phyloP scores from a whole-genome alignment of 2,329 filamentous ascomycete species.

The Fusarium nygamai region DNA sequence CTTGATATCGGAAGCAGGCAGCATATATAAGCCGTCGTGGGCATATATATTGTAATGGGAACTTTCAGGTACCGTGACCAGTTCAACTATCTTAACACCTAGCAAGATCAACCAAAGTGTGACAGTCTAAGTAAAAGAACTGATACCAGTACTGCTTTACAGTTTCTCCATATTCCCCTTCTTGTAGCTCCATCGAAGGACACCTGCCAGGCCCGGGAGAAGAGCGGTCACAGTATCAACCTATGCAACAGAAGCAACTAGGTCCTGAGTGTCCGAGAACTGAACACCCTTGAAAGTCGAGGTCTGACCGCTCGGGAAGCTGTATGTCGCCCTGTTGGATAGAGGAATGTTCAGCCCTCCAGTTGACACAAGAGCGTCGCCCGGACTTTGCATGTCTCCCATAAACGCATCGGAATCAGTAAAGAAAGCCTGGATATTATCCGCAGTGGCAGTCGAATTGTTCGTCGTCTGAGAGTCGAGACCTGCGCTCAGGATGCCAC shows the following conservation, averaged over 20 bases:
- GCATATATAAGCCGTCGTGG: not conserved
- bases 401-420: not conserved
- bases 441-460: not conserved
- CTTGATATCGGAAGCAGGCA: not conserved
- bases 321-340: not conserved
- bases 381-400: rapidly evolving
- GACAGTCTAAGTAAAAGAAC: rapidly evolving
- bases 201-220: rapidly evolving
- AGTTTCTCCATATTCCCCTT: not conserved
- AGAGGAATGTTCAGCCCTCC: rapidly evolving
- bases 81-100: rapidly evolving
- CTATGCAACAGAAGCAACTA: not conserved
- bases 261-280: not conserved
- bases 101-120: not conserved
- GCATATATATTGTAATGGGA: rapidly evolving
- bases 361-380: not conserved
- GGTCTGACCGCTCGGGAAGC: not conserved
- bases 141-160: not conserved
- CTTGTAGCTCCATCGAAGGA: rapidly evolving
- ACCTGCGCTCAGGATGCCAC: not conserved
- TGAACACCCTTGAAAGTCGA: not conserved
- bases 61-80: rapidly evolving
- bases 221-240: rapidly evolving
- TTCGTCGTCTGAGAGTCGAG: rapidly evolving
- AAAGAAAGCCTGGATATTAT: rapidly evolving